Evolutionary conservation across 106 monocot genomes (phyloP).

Genomic region (Dendrobium officinale): DNA sequence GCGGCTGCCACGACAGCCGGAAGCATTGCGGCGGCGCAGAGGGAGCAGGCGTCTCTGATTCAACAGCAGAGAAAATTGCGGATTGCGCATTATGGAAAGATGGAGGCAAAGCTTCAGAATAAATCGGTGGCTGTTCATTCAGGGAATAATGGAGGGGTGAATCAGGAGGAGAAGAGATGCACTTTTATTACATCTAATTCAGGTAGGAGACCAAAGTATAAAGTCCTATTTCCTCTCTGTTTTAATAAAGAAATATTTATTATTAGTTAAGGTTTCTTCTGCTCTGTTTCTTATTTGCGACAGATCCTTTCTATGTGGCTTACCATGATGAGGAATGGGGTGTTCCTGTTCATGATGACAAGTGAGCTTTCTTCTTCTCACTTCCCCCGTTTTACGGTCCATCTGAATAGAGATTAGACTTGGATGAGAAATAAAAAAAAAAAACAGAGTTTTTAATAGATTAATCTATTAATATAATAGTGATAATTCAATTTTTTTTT

Average conservation of each 20-base stretch:
- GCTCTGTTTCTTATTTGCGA: not conserved
- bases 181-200: constrained; percentile 71
- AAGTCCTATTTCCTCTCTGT: not conserved
- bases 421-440: too few species aligned
- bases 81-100: constrained; percentile 79
- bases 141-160: not conserved
- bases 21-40: constrained; percentile 75
- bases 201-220: constrained; percentile 23
- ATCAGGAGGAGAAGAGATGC: constrained; percentile 63
- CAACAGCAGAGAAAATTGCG: constrained; percentile 65
- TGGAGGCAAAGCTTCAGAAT: constrained; percentile 31
- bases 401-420: too few species aligned
- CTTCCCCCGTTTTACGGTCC: not conserved
- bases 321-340: constrained; percentile 64
- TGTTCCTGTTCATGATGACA: constrained; percentile 58
- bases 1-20: constrained; percentile 21
- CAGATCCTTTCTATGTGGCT: constrained; percentile 32
- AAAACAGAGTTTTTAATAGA: too few species aligned
- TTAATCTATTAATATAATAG: too few species aligned
- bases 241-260: not conserved
- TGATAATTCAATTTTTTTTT: too few species aligned
- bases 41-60: constrained; percentile 46
- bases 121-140: constrained; percentile 9
- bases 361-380: constrained; percentile 28
- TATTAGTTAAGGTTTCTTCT: not conserved